These are phyloP conservation scores for Punctularia strigosozonata DNA, from an alignment of 768 basidiomycete genomes.

Conservation along the genomic window DNA sequence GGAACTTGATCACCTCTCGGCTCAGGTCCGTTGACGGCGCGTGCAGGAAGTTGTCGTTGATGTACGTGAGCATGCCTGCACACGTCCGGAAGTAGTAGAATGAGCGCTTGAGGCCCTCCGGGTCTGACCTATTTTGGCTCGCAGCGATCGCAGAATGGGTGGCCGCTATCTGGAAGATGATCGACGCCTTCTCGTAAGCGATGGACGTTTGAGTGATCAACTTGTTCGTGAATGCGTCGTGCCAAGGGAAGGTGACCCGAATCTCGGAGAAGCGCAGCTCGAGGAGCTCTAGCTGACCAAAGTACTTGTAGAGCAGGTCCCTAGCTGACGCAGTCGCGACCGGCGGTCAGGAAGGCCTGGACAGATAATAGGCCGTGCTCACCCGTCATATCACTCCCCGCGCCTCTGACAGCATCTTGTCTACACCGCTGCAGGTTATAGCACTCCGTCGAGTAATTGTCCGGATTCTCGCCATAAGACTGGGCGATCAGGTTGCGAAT, in stretches of 20 bases:
- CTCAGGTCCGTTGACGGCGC: constrained; percentile 93
- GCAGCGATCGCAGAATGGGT: constrained; percentile 89
- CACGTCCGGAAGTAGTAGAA: constrained; percentile 86
- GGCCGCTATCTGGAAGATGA: constrained; percentile 91
- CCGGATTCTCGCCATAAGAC: constrained; percentile 89
- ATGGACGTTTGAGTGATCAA: constrained; percentile 91
- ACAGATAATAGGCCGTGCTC: constrained; percentile 11
- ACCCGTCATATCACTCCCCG: constrained; percentile 95
- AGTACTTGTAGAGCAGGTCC: constrained; percentile 97
- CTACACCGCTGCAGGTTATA: constrained; percentile 79
- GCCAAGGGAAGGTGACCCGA: constrained; percentile 92
- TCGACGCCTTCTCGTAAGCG: constrained; percentile 95
- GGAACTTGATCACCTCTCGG: constrained; percentile 88
- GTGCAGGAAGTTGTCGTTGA: constrained; percentile 99
- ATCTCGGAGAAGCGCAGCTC: constrained; percentile 97
- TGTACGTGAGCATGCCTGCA: constrained; percentile 95
- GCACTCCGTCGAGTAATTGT: constrained; percentile 78
- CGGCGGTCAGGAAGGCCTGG: constrained; percentile 1
- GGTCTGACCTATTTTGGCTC: constrained; percentile 74
- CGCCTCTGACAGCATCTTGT: constrained; percentile 93
- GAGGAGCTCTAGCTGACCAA: constrained; percentile 94
- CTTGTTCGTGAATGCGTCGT: constrained; percentile 93
- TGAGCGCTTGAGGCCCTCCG: constrained; percentile 86
- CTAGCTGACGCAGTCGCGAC: constrained; percentile 41
- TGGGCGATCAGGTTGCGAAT: constrained; percentile 79